Percentiles rank a stretch among this genome's conserved stretches.
These are phyloP conservation scores for Adenanthera pavonina DNA, from an alignment of 306 rosid species.

Conservation along the genomic window DNA sequence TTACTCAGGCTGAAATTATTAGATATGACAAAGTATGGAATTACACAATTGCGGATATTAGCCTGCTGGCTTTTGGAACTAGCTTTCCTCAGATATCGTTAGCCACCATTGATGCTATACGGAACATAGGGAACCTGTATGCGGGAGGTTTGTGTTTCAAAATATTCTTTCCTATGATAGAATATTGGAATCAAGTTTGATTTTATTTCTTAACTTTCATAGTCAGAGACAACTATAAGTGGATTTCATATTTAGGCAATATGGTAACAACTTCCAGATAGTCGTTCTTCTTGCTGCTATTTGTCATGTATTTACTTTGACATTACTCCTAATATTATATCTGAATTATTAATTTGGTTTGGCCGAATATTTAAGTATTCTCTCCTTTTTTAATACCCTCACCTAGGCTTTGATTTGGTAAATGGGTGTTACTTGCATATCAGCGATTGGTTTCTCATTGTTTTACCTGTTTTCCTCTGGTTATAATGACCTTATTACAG, in stretches of 20 bases:
- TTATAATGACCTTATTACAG: constrained; percentile 8
- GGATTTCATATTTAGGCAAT: constrained; percentile 33
- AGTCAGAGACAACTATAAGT: not conserved
- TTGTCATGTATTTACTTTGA: constrained; percentile 25
- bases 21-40: constrained; percentile 88
- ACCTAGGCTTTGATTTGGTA: not conserved
- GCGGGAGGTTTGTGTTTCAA: constrained; percentile 85
- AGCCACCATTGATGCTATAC: constrained; percentile 92
- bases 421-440: constrained; percentile 4
- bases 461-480: constrained; percentile 26
- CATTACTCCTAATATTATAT: not conserved
- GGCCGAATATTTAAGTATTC: constrained; percentile 29
- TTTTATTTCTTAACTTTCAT: not conserved
- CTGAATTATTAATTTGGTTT: constrained; percentile 2
- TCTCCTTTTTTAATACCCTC: not conserved
- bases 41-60: constrained; percentile 91
- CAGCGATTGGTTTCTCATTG: constrained; percentile 17
- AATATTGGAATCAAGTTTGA: constrained; percentile 28
- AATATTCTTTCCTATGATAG: constrained; percentile 31
- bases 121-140: constrained; percentile 70
- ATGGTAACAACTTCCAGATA: not conserved
- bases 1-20: constrained; percentile 50
- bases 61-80: constrained; percentile 93
- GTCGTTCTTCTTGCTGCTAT: not conserved
- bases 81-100: constrained; percentile 98